Base-by-base conservation (phyloP, 2,329 filamentous ascomycete genomes). In the Neoscytalidium dimidiatum region DNA sequence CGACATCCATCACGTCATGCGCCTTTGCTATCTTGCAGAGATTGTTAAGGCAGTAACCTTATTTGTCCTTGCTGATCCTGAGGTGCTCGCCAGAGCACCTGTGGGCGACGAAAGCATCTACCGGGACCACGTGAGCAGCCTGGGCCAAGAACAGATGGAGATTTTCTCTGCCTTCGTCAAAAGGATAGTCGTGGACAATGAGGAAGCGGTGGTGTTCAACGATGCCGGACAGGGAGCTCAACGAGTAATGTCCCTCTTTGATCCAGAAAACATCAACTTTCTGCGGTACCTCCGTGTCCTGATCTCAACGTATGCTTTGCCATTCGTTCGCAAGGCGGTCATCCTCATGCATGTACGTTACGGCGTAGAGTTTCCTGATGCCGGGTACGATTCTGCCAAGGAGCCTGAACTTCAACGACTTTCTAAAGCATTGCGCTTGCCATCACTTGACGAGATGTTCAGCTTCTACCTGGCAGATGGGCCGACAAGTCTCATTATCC, bases 21-120 rank as follows among this genome's bases (percentile, higher is more conserved):
- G 90, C 41, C 82, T 98, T 51, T 97, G 93, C 79, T 97, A 96
- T 74, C 84, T 96, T 64, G 92, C 92, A 2, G 95, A 99, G 78
- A 88, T 99, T 65, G 88, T 96, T 66, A 96, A 96, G 78, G 88
- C 93, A 5, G 84, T 92, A 17, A 74, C 88, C 14, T 82, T 85
- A 7, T 86, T 86, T 72, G 77, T 80, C 38, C 23, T 64, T 14
- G 63, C 63, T 31, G 41, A 66, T 19, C 51, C 64, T 1, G 48
- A 62, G 23, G 56, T 41, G 8, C 64, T 62, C 3, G 48, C 57
- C 23, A 66, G 51, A 26, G 52, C 58, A 3, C 33, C 57, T 14
- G 57, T 56, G 13, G n/a, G 43, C 21, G 46, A 66, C 14, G 64
- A 31, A 13, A 33, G 29, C 29, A 41, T 63, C 28, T 66, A 62